A percentile compares a stretch with the other conserved stretches of the same genome.
Conservation (phyloP, 2,329 filamentous ascomycete species). For the Colletotrichum destructivum region DNA sequence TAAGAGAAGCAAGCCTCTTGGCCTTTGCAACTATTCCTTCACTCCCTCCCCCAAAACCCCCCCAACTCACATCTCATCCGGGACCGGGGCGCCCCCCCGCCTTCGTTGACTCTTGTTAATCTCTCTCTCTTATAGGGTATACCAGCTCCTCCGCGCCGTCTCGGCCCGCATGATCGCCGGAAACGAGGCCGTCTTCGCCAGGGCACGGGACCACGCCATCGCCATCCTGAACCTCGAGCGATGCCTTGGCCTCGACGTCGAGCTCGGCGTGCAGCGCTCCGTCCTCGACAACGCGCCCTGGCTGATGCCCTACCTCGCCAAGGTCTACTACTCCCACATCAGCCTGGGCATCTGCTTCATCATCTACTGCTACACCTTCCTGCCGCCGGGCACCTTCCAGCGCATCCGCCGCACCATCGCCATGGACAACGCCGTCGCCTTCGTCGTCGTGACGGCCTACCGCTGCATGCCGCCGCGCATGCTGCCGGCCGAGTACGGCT, state of each 20-base stretch:
- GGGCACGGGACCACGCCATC: slow-evolving; percentile 57
- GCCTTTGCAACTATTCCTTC: background rate
- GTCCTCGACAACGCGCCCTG: slow-evolving; percentile 54
- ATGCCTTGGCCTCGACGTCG: slow-evolving; percentile 55
- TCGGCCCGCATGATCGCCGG: slow-evolving; percentile 58
- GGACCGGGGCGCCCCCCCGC: too few relatives aligned
- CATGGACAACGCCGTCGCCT: slow-evolving; percentile 63
- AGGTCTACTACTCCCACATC: slow-evolving; percentile 64
- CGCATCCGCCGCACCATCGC: slow-evolving; percentile 63
- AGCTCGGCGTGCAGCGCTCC: slow-evolving; percentile 56
- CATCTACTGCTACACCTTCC: slow-evolving; percentile 63
- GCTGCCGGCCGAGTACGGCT: slow-evolving; percentile 62
- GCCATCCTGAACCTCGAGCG: slow-evolving; percentile 57
- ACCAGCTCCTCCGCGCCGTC: slow-evolving; percentile 60
- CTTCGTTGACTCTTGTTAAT: too few relatives aligned
- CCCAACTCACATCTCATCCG: background rate
- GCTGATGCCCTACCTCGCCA: slow-evolving; percentile 57
- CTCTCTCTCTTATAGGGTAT: slow-evolving; percentile 49
- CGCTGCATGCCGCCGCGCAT: slow-evolving; percentile 65
- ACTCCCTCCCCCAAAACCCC: too few relatives aligned
- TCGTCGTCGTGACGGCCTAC: slow-evolving; percentile 62
- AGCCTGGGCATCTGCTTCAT: slow-evolving; percentile 61
- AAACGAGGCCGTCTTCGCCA: slow-evolving; percentile 55
- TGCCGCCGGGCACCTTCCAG: slow-evolving; percentile 56
- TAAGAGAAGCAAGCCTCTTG: slow-evolving; percentile 17